These are phyloP conservation scores for Starmera amethionina DNA, from an alignment of 805 yeast genomes.

Conservation along the genomic window DNA sequence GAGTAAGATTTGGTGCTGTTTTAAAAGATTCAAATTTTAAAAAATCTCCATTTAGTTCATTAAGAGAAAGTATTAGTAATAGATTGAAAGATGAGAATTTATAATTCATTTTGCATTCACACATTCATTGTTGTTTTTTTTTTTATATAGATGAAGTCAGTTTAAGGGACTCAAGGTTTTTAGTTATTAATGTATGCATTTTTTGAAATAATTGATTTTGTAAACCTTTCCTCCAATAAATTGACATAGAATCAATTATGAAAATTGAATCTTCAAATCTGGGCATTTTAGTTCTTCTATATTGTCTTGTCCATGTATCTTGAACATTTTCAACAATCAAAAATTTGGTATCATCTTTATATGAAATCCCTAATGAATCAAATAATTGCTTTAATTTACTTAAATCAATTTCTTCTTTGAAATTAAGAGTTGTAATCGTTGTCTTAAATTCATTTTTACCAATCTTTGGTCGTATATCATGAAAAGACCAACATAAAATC, in stretches of 20 bases:
- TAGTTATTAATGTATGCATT: conserved; percentile 9
- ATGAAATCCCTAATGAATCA: neutral
- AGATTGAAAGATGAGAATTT: conserved; percentile 6
- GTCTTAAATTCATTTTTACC: conserved; percentile 1
- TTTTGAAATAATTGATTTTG: conserved; percentile 11
- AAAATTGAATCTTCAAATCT: conserved; percentile 4
- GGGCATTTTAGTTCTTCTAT: conserved; percentile 8
- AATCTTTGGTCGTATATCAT: conserved; percentile 6
- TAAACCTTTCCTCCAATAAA: conserved; percentile 13
- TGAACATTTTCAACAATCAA: conserved; percentile 5
- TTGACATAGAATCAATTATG: conserved; percentile 2
- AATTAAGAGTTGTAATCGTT: conserved; percentile 7
- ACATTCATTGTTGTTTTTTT: neutral
- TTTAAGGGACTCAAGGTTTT: neutral
- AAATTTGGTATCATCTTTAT: neutral
- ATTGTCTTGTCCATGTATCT: conserved; percentile 17
- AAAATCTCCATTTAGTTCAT: conserved; percentile 52
- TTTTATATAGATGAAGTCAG: too few species aligned
- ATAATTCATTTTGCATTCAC: neutral
- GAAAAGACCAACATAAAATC: conserved; percentile 18
- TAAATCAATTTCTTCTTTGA: conserved; percentile 5
- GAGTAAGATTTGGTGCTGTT: conserved; percentile 46
- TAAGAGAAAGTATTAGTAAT: conserved; percentile 43
- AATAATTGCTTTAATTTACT: neutral
- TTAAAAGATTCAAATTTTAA: conserved; percentile 46